Evolutionary conservation across 306 rosid genomes (phyloP), one percentile per base, ranked within the genome.

Genomic region (Biancaea sappan): DNA sequence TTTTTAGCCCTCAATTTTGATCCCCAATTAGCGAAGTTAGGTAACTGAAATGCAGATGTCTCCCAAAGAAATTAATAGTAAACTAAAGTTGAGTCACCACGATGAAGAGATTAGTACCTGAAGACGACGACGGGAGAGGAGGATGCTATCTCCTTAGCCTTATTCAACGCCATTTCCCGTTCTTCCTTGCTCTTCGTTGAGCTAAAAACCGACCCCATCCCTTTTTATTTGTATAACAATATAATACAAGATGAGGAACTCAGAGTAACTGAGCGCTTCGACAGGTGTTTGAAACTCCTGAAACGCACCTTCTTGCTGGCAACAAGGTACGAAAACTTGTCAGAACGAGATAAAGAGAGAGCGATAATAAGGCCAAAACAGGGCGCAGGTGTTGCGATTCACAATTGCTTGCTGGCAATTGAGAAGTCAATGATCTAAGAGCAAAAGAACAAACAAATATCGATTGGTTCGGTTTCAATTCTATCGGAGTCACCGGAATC

Each of bases 81-180:
- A 52, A 52, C 16, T 52, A 6, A 13, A 3, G 31, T 24, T 52
- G 58, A 22, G 4, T 11, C 26, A 52, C 15, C 2, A 15, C 21
- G 3, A 13, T 2, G 25, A 2, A 34, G 25, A 21, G 16, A 62
- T 18, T 35, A 26, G 38, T 26, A 83, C 87, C 84, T 83, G 67
- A 79, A 83, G 53, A 83, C 70, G 52, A 80, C 7, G 31, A 76
- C 80, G 1, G 87, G 77, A 54, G 84, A 12, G 7, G 82, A 80
- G 66, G 84, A 69, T 8, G 44, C 79, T 5, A 68, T 60, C 43
- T 68, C 61, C 74, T 80, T 80, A 18, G 80, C 82, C 72, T 83
- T 83, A 46, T 76, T 67, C 79, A 80, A 60, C 3, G 77, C 77
- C 62, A 59, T 65, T 80, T 80, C 82, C 56, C 54, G 62, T 12